Evolutionary conservation across 495 filamentous ascomycete genomes (phyloP).

Genomic region (Geoglossum glabrum): DNA sequence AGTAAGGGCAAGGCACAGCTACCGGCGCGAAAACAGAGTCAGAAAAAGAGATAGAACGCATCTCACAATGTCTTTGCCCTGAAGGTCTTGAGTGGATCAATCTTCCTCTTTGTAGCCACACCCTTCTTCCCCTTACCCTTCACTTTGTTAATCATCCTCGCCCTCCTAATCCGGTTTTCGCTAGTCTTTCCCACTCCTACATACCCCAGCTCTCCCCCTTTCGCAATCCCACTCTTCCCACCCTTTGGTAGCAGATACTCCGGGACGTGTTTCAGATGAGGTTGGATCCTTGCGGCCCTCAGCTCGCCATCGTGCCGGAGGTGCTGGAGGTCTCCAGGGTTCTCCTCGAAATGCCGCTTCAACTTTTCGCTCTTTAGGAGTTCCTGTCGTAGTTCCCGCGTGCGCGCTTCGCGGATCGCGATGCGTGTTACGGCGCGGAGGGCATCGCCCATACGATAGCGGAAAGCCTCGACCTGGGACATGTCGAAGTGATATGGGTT

Average conservation of each 20-base stretch:
- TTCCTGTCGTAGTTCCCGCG: constrained; percentile 70
- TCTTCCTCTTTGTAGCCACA: constrained; percentile 25
- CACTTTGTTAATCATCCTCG: constrained; percentile 35
- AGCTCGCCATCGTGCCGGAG: constrained; percentile 82
- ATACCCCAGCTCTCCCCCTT: constrained; percentile 36
- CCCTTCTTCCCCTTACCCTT: constrained; percentile 30
- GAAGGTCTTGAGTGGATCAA: constrained; percentile 80
- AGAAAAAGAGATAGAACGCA: too few relatives aligned
- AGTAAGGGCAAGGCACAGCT: too few relatives aligned
- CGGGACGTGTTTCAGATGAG: constrained; percentile 86
- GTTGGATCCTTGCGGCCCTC: constrained; percentile 55
- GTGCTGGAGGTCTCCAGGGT: constrained; percentile 69
- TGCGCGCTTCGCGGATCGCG: constrained; percentile 74
- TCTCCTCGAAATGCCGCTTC: constrained; percentile 91
- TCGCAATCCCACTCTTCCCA: constrained; percentile 42
- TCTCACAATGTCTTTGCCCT: constrained; percentile 30
- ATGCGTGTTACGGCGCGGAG: constrained; percentile 61
- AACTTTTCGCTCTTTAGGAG: constrained; percentile 82
- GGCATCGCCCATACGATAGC: constrained; percentile 86
- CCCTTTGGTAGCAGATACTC: constrained; percentile 79
- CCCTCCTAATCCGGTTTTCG: constrained; percentile 56
- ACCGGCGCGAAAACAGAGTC: too few relatives aligned
- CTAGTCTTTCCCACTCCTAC: constrained; percentile 54
- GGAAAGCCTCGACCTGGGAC: constrained; percentile 76
- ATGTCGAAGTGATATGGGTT: constrained; percentile 89